Percentiles rank a stretch among this genome's conserved stretches.
Evolutionary conservation across 192 early-diverging fungal genomes (phyloP).

Genomic region (Coemansia aciculifera): DNA sequence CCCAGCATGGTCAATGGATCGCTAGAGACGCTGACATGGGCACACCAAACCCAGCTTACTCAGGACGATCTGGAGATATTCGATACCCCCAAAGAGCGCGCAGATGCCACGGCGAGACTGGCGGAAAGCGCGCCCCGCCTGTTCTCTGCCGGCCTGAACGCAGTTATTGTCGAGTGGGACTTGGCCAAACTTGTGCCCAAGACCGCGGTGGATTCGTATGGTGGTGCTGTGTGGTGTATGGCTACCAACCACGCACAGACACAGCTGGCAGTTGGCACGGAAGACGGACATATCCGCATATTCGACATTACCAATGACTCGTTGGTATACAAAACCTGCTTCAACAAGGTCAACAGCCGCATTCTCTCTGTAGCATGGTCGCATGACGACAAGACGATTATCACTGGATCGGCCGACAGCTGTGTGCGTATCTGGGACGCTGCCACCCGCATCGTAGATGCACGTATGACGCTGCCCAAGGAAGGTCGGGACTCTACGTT

Average conservation of each 20-base stretch:
- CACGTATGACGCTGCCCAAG: conserved; percentile 78
- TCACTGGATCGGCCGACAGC: conserved; percentile 83
- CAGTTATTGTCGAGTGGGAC: conserved; percentile 88
- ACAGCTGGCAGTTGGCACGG: conserved; percentile 84
- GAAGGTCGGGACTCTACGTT: conserved; percentile 74
- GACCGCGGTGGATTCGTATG: conserved; percentile 72
- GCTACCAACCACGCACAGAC: conserved; percentile 74
- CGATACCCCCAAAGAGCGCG: conserved; percentile 64
- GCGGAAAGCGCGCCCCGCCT: conserved; percentile 65
- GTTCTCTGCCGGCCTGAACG: conserved; percentile 85
- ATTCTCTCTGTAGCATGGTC: conserved; percentile 89
- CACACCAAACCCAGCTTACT: conserved; percentile 68
- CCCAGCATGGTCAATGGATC: conserved; percentile 72
- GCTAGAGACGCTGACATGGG: conserved; percentile 78
- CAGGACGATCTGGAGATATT: conserved; percentile 66
- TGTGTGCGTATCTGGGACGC: conserved; percentile 73
- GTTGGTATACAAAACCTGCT: conserved; percentile 65
- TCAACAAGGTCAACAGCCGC: conserved; percentile 64
- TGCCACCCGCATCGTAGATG: conserved; percentile 51
- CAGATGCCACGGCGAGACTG: conserved; percentile 51
- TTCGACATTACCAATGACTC: conserved; percentile 78
- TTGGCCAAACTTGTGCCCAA: conserved; percentile 63
- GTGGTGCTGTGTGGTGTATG: conserved; percentile 95
- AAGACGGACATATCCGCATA: conserved; percentile 88
- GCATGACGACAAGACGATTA: conserved; percentile 65